phyloP scores from a whole-genome alignment of 148 eudicot species.

The Cornus suecica region DNA sequence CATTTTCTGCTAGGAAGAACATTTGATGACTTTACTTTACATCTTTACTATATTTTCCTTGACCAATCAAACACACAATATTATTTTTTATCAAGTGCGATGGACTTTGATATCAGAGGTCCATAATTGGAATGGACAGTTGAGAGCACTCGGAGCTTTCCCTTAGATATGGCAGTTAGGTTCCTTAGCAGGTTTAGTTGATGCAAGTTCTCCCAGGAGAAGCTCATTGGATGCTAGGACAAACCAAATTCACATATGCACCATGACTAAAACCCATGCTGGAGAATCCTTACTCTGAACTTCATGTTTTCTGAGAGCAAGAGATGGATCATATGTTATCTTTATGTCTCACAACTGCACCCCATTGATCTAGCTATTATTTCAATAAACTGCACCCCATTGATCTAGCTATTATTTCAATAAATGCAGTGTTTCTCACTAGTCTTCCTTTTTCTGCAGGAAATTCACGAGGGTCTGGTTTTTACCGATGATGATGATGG shows the following conservation, averaged over 20 bases:
- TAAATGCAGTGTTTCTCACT: not conserved
- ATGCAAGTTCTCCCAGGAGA: not conserved
- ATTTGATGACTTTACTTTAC: not conserved
- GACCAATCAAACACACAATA: not conserved
- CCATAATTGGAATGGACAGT: not conserved
- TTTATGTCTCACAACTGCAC: not conserved
- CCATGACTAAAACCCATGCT: not conserved
- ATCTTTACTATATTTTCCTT: not conserved
- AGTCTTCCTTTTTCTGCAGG: conserved; percentile 41
- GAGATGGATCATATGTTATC: not conserved
- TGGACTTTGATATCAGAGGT: not conserved
- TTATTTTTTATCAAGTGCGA: not conserved
- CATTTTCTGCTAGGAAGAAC: not conserved
- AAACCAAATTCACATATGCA: not conserved
- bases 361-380: not conserved
- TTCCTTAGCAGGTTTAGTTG: not conserved
- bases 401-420: not conserved
- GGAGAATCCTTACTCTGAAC: not conserved
- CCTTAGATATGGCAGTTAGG: not conserved
- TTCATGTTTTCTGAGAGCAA: not conserved
- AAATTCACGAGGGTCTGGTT: conserved; percentile 84
- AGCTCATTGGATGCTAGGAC: not conserved
- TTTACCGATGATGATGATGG: conserved; percentile 53
- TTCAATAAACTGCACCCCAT: not conserved
- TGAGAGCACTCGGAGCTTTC: not conserved